phyloP scores from a whole-genome alignment of 768 basidiomycete species.

The Mycena rebaudengoi region DNA sequence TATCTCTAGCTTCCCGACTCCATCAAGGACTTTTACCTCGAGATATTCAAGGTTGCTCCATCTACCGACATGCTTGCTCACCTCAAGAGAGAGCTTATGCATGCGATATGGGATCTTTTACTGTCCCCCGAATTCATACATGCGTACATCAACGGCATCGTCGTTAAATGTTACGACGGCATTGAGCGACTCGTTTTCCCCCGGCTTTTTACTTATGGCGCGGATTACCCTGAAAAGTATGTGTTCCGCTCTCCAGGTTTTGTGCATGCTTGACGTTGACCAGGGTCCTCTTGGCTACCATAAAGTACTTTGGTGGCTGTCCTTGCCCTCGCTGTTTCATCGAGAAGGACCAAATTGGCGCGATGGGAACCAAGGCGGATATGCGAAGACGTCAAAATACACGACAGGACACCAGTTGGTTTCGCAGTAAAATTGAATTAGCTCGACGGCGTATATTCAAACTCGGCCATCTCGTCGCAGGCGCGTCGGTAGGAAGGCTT shows the following conservation, averaged over 20 bases:
- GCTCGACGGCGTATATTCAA: constrained; percentile 26
- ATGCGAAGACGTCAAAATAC: constrained; percentile 1
- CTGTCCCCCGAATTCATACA: constrained; percentile 37
- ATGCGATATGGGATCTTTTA: constrained; percentile 37
- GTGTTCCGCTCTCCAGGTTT: constrained; percentile 6
- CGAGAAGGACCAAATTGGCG: constrained; percentile 23
- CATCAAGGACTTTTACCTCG: constrained; percentile 35
- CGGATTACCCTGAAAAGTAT: constrained; percentile 49
- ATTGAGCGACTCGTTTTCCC: constrained; percentile 38
- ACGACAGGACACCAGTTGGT: constrained; percentile 18
- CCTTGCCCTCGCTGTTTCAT: constrained; percentile 42
- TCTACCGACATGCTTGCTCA: constrained; percentile 35
- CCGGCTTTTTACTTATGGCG: constrained; percentile 42
- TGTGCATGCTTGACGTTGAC: background rate
- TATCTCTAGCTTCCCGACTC: constrained; percentile 38
- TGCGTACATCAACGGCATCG: constrained; percentile 39
- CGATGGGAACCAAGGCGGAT: constrained; percentile 38
- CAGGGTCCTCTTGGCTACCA: constrained; percentile 35
- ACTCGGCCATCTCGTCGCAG: constrained; percentile 3
- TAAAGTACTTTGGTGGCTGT: constrained; percentile 28
- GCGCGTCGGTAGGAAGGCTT: constrained; percentile 8
- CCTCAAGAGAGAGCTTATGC: constrained; percentile 41
- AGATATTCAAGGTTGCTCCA: constrained; percentile 14
- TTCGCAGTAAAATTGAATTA: background rate
- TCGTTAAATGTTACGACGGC: constrained; percentile 39